Evolutionary conservation across 768 basidiomycete genomes (phyloP), one percentile per base, ranked within the genome.

Genomic region (Paxillus rubicundulus): DNA sequence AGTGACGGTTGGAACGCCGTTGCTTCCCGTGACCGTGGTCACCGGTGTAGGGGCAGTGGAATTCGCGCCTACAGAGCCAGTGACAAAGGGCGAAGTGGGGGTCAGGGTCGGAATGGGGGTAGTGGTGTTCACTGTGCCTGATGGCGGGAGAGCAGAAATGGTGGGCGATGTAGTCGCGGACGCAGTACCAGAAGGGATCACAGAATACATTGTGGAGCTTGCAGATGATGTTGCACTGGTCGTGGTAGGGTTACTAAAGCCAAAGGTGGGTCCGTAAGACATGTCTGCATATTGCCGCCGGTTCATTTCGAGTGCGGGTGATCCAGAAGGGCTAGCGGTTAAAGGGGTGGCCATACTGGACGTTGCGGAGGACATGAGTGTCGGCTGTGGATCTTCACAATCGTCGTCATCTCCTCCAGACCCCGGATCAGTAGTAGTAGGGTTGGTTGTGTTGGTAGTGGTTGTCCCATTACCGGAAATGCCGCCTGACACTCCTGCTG

Each of bases 401-500:
- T 48, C 47, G 8, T 24, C 47, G 24, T 50, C 53, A 5, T 37
- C 50, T 5, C 36, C 53, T 9, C 20, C 34, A 17, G 34, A 17
- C 24, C n/a, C 17, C 10, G 48, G 36, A 18, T 27, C 16, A 20
- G 27, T 30, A 8, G 48, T 18, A 39, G 36, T 38, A 9, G 30
- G 10, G 20, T 36, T 32, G 37, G 43, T 52, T 6, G 53, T 40
- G 37, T 40, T 52, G 16, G 21, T 27, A 43, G 17, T 55, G 0
- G 49, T 45, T 9, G 54, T 53, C 7, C 45, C 40, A 42, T 53
- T 32, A 71, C 77, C 75, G 16, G 73, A 72, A 27, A 76, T 49
- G 5, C 77, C 79, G 45, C 78, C 77, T 6, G 64, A 50, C 17
- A 74, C 80, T 30, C 79, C 78, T 28, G 76, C 72, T 27, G 61